These are phyloP conservation scores for Eucalyptus camaldulensis DNA, from an alignment of 345 rosid genomes.

Conservation along the genomic window DNA sequence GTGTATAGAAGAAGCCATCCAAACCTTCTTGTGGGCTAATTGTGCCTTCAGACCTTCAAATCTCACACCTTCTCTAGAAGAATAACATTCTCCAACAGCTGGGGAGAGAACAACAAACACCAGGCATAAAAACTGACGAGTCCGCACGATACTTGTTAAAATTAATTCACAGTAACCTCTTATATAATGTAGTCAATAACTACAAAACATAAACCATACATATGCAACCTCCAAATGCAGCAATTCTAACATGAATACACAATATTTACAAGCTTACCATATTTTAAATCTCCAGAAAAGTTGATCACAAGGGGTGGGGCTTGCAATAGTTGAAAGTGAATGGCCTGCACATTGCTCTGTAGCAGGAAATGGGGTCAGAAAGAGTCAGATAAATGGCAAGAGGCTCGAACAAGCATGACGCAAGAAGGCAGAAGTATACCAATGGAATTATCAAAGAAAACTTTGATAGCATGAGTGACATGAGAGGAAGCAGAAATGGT, in stretches of 20 bases:
- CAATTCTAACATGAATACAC: not conserved
- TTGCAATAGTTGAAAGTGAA: conserved; percentile 66
- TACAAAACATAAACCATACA: not conserved
- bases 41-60: conserved; percentile 41
- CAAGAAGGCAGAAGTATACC: conserved; percentile 28
- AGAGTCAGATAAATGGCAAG: not conserved
- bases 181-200: not conserved
- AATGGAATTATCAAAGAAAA: conserved; percentile 75
- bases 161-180: not conserved
- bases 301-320: conserved; percentile 62
- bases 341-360: conserved; percentile 74
- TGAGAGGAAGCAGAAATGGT: conserved; percentile 47
- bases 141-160: not conserved
- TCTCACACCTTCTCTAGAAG: conserved; percentile 9
- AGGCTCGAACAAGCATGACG: not conserved
- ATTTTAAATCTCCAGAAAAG: conserved; percentile 87
- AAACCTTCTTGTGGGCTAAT: conserved; percentile 44
- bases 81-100: conserved; percentile 35
- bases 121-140: not conserved
- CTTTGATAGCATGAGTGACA: conserved; percentile 63
- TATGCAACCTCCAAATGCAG: not conserved
- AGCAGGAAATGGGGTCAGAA: conserved; percentile 1
- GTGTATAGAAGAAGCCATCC: conserved; percentile 95
- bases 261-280: conserved; percentile 23
- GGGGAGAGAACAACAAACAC: not conserved